Conservation (phyloP, 352 stramenopile genomes). For the Aphanomyces invadans region DNA sequence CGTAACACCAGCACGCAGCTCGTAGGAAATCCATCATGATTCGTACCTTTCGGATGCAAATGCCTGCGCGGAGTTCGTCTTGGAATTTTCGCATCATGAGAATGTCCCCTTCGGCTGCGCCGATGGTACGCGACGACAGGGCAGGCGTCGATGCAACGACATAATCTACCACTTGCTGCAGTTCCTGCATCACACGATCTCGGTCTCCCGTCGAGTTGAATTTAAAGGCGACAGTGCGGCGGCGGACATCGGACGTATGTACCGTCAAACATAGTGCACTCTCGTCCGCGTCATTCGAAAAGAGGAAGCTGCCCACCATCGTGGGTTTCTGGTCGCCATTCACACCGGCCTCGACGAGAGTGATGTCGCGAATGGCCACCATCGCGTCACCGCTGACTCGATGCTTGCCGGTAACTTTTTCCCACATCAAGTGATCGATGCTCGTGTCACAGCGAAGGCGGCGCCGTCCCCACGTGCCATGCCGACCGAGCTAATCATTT, state of each 20-base stretch:
- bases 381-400: background rate
- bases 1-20: too few relatives aligned
- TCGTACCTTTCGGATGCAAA: constrained; percentile 20
- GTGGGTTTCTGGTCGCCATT: background rate
- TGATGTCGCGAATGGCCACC: constrained; percentile 6
- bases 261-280: background rate
- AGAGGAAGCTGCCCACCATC: background rate
- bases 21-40: too few relatives aligned
- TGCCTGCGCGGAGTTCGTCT: constrained; percentile 2
- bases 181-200: background rate
- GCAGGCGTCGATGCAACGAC: background rate
- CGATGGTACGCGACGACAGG: background rate
- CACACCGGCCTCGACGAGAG: background rate
- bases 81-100: background rate
- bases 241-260: background rate
- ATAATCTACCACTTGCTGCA: background rate
- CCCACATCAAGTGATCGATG: constrained; percentile 3
- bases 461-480: constrained; percentile 11
- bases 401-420: background rate
- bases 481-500: constrained; percentile 8
- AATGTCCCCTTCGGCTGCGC: background rate
- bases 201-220: background rate
- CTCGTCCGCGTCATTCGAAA: background rate
- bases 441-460: background rate
- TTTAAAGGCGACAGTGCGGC: constrained; percentile 1